phyloP scores from a whole-genome alignment of 805 yeast species.

The Hanseniaspora mollemarum region DNA sequence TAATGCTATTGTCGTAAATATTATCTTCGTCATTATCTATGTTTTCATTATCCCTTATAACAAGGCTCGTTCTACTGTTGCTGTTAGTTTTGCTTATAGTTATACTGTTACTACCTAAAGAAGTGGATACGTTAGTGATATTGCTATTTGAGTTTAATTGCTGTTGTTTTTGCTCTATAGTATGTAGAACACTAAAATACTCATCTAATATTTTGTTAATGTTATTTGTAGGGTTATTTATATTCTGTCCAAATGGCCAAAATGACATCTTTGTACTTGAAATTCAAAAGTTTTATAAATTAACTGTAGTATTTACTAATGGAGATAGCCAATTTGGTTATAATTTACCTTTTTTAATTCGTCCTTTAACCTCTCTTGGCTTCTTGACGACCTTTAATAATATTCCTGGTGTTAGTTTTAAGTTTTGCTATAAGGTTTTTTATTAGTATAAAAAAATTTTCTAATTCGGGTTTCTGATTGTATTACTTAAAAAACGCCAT shows the following conservation, averaged over 20 bases:
- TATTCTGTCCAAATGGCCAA: conserved; percentile 37
- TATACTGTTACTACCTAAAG: neutral
- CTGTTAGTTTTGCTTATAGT: neutral
- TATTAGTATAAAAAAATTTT: too few relatives aligned
- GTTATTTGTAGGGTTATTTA: conserved; percentile 24
- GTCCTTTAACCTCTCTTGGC: too few relatives aligned
- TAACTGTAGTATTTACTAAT: too few relatives aligned
- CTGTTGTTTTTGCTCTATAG: conserved; percentile 20
- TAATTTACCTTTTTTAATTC: too few relatives aligned
- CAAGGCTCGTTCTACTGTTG: neutral
- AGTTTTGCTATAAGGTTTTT: too few relatives aligned
- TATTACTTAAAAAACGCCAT: too few relatives aligned
- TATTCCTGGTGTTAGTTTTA: too few relatives aligned
- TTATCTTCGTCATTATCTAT: neutral
- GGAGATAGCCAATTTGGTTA: too few relatives aligned
- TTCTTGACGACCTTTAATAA: too few relatives aligned
- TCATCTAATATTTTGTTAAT: conserved; percentile 34
- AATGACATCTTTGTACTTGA: conserved; percentile 29
- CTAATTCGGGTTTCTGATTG: too few relatives aligned
- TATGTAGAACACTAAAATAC: conserved; percentile 28
- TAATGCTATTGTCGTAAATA: neutral
- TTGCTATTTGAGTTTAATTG: conserved; percentile 15
- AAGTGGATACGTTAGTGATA: neutral
- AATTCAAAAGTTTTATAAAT: neutral
- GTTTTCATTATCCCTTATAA: neutral